A percentile compares a stretch with the other conserved stretches of the same genome.
These are phyloP conservation scores for Kazachstania martiniae DNA, from an alignment of 805 yeast species.

Conservation along the genomic window DNA sequence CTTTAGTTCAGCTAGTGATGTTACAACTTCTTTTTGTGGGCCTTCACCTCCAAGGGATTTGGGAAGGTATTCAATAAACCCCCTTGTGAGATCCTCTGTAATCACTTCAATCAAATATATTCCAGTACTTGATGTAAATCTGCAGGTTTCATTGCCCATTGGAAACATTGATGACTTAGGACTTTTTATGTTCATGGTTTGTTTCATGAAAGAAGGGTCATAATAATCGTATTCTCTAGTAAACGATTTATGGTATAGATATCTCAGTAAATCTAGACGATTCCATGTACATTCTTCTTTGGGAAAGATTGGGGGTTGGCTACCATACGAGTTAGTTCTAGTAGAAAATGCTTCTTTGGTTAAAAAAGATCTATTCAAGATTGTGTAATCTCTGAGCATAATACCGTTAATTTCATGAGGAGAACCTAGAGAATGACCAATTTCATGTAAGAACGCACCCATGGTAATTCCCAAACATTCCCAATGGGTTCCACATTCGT, in stretches of 20 bases:
- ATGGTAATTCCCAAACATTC: constrained; percentile 76
- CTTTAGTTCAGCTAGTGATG: constrained; percentile 40
- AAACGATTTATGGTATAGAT: constrained; percentile 73
- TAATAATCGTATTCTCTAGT: constrained; percentile 51
- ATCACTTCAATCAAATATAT: constrained; percentile 66
- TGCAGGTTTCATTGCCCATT: constrained; percentile 33
- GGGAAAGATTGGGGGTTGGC: constrained; percentile 37
- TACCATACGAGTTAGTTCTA: constrained; percentile 40
- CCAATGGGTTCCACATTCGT: constrained; percentile 81
- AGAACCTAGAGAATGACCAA: constrained; percentile 83
- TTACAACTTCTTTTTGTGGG: constrained; percentile 38
- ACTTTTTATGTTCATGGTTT: constrained; percentile 25
- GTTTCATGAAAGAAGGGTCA: constrained; percentile 33
- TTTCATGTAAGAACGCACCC: constrained; percentile 94
- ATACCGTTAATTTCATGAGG: constrained; percentile 89
- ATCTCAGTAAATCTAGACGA: constrained; percentile 66
- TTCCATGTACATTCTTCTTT: constrained; percentile 81
- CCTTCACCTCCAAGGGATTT: constrained; percentile 47
- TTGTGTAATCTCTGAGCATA: constrained; percentile 78
- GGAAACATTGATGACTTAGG: constrained; percentile 36
- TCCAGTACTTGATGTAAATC: constrained; percentile 50
- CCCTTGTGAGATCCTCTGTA: constrained; percentile 41
- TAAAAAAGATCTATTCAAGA: constrained; percentile 71
- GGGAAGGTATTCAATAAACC: constrained; percentile 54
- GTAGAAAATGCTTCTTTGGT: constrained; percentile 53